Base-by-base conservation (phyloP, 1,139 yeast genomes). In the Zygosaccharomyces pseudobailii region DNA sequence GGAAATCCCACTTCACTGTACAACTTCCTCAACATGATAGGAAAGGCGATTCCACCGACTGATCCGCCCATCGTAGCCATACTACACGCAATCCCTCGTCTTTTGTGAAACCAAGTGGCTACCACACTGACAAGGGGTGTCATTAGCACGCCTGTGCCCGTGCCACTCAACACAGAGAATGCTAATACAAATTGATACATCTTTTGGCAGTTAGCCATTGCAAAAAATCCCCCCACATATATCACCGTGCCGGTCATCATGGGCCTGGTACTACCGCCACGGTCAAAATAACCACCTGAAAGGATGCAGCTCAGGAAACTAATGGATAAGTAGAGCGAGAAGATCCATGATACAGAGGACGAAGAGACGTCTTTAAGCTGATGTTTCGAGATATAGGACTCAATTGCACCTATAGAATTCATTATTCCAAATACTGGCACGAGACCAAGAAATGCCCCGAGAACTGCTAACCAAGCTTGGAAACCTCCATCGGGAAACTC, bases 381-480 rank as follows among this genome's bases (percentile, higher is more conserved):
- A 59, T 83, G 76, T 7, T 69, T 64, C 3, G 82, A 71, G 10
- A 84, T 73, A 55, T 83, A 82, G 0, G 87, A 76, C 63, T 84
- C 84, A 42, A 84, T 73, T 0, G 87, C 88, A 50, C 92, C 92
- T 30, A 80, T 66, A 1, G 87, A 72, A 58, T 84, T 84, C 58
- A 82, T 72, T 22, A 83, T 63, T 3, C 94, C 94, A 61, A 84
- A 82, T 23, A 74, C 78, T 3, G 82, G 78, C 9, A 78, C 67
- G 37, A 84, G 62, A 0, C 90, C 92, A 52, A 82, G 60, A 52
- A 81, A 81, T 0, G 84, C 75, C 0, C 90, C 90, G 6, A 80
- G 63, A 0, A 84, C 79, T 0, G 79, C 84, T 6, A 72, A 50
- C 74, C 84, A 78, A 1, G 67, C 67, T 32, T 56, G 43, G 9